Evolutionary conservation across 768 basidiomycete genomes (phyloP).

Genomic region (Pulveroboletus sp.): DNA sequence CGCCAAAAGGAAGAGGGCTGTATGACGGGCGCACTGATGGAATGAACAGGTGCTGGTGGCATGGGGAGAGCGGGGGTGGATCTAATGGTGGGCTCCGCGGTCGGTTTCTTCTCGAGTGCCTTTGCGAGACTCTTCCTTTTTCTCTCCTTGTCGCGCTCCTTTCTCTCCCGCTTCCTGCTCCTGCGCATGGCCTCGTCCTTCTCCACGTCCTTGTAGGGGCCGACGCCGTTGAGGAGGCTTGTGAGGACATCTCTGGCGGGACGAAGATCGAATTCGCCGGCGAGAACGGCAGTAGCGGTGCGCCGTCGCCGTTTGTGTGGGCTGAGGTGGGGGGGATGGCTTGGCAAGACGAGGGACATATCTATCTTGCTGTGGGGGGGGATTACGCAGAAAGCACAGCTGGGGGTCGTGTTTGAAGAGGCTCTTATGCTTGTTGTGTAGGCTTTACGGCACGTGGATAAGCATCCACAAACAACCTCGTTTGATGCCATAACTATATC

Average conservation of each 20-base stretch:
- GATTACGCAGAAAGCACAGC: constrained; percentile 24
- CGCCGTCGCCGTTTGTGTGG: constrained; percentile 43
- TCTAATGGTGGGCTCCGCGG: constrained; percentile 11
- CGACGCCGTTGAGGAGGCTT: constrained; percentile 72
- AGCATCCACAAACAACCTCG: constrained; percentile 34
- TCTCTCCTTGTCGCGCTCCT: constrained; percentile 47
- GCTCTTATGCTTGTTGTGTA: constrained; percentile 34
- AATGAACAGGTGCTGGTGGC: constrained; percentile 14
- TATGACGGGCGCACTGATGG: constrained; percentile 27
- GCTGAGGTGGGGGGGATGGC: constrained; percentile 10
- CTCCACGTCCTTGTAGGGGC: constrained; percentile 59
- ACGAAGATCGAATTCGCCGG: constrained; percentile 66
- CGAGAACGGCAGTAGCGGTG: constrained; percentile 70
- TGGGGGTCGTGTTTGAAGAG: constrained; percentile 30
- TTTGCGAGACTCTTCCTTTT: constrained; percentile 37
- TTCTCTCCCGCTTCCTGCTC: constrained; percentile 47
- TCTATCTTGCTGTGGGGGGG: constrained; percentile 6
- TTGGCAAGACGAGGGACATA: constrained; percentile 22
- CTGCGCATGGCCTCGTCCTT: constrained; percentile 53
- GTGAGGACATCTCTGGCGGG: constrained; percentile 73
- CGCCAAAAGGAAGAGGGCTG: constrained; percentile 58
- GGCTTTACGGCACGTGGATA: constrained; percentile 34
- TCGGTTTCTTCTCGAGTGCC: constrained; percentile 32
- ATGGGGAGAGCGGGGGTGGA: constrained; percentile 17
- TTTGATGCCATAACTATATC: constrained; percentile 31